These are phyloP conservation scores for Fraxinus quadrangulata DNA, from an alignment of 257 asterid species.

Conservation along the genomic window DNA sequence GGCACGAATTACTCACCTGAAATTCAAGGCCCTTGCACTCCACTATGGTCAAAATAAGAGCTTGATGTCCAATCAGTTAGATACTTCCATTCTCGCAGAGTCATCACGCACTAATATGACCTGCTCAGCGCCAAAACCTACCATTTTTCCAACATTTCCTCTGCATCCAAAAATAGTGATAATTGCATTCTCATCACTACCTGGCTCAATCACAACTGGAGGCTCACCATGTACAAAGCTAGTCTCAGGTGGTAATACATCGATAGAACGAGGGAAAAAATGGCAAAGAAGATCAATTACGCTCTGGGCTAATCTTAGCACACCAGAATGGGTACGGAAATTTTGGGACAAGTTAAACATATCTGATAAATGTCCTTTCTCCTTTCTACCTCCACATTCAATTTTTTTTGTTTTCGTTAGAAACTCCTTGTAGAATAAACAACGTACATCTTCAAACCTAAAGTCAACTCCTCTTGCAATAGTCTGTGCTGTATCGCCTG, in stretches of 20 bases:
- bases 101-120: slow-evolving; percentile 71
- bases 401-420: slow-evolving; percentile 33
- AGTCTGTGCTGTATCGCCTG: slow-evolving; percentile 79
- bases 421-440: slow-evolving; percentile 62
- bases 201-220: slow-evolving; percentile 60
- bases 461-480: slow-evolving; percentile 73
- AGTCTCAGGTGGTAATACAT: slow-evolving; percentile 55
- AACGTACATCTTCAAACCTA: slow-evolving; percentile 63
- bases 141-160: slow-evolving; percentile 39
- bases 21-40: slow-evolving; percentile 83
- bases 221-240: slow-evolving; percentile 69
- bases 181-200: slow-evolving; percentile 57
- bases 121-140: slow-evolving; percentile 83
- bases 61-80: slow-evolving; percentile 47
- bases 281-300: slow-evolving; percentile 52
- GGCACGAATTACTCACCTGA: slow-evolving; percentile 43
- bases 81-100: slow-evolving; percentile 41
- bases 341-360: slow-evolving; percentile 52
- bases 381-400: slow-evolving; percentile 30
- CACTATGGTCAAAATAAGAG: slow-evolving; percentile 57
- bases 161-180: slow-evolving; percentile 55
- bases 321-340: slow-evolving; percentile 72
- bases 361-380: slow-evolving; percentile 52
- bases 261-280: slow-evolving; percentile 60
- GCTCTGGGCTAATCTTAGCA: slow-evolving; percentile 65